phyloP scores from a whole-genome alignment of 2,329 filamentous ascomycete genomes.

The Penicillium vulpinum region DNA sequence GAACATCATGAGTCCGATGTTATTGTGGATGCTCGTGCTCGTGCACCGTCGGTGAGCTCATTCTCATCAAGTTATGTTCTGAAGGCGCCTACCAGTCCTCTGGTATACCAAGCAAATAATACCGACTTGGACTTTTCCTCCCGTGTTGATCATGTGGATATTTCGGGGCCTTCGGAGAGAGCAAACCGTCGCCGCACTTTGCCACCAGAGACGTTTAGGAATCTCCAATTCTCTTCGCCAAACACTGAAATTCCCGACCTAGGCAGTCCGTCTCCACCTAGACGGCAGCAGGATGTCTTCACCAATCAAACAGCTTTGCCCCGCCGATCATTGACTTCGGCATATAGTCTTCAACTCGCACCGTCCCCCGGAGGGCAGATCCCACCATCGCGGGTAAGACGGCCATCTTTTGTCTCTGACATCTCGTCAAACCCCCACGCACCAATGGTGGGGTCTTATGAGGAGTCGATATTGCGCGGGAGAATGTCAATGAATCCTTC shows the following conservation, averaged over 20 bases:
- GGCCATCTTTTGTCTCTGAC: conserved; percentile 74
- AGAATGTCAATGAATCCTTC: conserved; percentile 97
- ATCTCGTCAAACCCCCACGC: conserved; percentile 79
- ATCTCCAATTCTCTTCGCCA: conserved; percentile 47
- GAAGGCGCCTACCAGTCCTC: conserved; percentile 84
- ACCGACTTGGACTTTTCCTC: conserved; percentile 69
- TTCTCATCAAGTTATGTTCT: conserved; percentile 78
- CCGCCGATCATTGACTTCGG: conserved; percentile 69
- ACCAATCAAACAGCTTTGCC: conserved; percentile 70
- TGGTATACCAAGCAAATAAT: conserved; percentile 86
- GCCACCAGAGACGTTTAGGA: conserved; percentile 60
- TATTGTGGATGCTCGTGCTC: conserved; percentile 36
- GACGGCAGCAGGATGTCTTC: conserved; percentile 67
- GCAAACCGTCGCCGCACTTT: conserved; percentile 69
- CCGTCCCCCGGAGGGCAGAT: conserved; percentile 42
- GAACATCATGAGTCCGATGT: conserved; percentile 13
- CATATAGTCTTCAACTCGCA: conserved; percentile 51
- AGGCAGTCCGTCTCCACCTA: conserved; percentile 44
- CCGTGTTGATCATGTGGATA: conserved; percentile 54
- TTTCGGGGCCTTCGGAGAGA: conserved; percentile 49
- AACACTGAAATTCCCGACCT: conserved; percentile 42
- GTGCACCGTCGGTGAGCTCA: conserved; percentile 66
- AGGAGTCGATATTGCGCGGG: conserved; percentile 91
- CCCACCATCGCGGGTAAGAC: conserved; percentile 47
- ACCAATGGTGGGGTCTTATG: conserved; percentile 96